phyloP scores from a whole-genome alignment of 208 protist genomes.

The Angomonas deanei region DNA sequence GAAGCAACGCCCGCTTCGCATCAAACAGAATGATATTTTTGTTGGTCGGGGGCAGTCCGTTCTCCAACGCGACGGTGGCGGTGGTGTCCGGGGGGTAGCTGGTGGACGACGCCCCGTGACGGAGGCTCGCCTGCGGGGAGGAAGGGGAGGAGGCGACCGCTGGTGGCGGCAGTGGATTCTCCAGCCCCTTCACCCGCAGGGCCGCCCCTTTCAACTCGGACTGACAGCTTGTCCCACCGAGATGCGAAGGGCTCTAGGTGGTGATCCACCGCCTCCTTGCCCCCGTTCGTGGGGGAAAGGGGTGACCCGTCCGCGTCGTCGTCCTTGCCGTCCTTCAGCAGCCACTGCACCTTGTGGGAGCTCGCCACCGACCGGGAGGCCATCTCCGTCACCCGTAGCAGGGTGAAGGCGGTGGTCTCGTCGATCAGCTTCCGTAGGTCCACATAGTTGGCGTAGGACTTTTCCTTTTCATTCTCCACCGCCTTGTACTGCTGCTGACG shows the following conservation, averaged over 20 bases:
- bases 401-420: background rate
- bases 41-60: background rate
- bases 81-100: background rate
- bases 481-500: slow-evolving; percentile 20
- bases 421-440: slow-evolving; percentile 19
- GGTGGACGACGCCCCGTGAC: background rate
- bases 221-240: slow-evolving; percentile 12
- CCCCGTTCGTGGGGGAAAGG: background rate
- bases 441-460: slow-evolving; percentile 7
- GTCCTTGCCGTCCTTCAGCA: background rate
- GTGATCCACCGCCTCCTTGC: background rate
- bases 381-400: slow-evolving; percentile 9
- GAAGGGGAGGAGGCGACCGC: background rate
- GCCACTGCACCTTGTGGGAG: background rate
- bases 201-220: slow-evolving; percentile 1
- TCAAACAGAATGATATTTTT: background rate
- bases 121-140: background rate
- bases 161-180: background rate
- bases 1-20: background rate
- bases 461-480: slow-evolving; percentile 15
- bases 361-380: slow-evolving; percentile 4
- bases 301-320: background rate
- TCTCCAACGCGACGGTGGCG: background rate
- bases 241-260: slow-evolving; percentile 6
- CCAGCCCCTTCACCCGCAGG: background rate